Conservation (phyloP, 192 early-diverging fungal genomes). For the Mortierella alpina region DNA sequence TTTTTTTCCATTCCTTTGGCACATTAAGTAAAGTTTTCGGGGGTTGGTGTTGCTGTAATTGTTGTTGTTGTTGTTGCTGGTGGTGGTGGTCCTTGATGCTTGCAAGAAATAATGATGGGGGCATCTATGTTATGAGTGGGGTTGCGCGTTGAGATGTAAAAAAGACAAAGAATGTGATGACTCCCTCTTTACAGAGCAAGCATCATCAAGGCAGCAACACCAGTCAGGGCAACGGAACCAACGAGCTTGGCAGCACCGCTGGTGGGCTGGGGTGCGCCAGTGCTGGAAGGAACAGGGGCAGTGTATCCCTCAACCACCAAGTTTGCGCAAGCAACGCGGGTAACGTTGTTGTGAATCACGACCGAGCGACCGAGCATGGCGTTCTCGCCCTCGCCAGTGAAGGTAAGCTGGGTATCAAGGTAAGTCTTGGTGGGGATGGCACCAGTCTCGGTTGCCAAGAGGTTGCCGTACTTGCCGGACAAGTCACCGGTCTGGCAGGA, state of each 20-base stretch:
- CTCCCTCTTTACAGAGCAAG: conserved; percentile 31
- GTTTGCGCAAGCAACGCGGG: conserved; percentile 68
- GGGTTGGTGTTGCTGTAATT: background rate
- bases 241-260: conserved; percentile 38
- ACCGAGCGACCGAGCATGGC: conserved; percentile 65
- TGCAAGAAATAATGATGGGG: background rate
- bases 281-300: background rate
- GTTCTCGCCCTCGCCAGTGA: conserved; percentile 48
- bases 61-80: background rate
- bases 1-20: background rate
- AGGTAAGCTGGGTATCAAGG: conserved; percentile 55
- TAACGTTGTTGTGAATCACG: conserved; percentile 65
- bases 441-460: conserved; percentile 44
- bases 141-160: conserved; percentile 6
- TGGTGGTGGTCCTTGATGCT: background rate
- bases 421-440: conserved; percentile 30
- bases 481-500: conserved; percentile 71
- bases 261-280: background rate
- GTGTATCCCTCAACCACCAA: conserved; percentile 48
- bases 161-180: background rate
- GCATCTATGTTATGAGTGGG: too few relatives aligned
- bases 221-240: conserved; percentile 37
- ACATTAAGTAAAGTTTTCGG: background rate
- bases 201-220: conserved; percentile 40
- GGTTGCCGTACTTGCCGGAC: conserved; percentile 63